Percentiles rank a stretch among this genome's conserved stretches.
Evolutionary conservation across 768 basidiomycete species (phyloP).

Genomic region (Psilocybe azurescens): DNA sequence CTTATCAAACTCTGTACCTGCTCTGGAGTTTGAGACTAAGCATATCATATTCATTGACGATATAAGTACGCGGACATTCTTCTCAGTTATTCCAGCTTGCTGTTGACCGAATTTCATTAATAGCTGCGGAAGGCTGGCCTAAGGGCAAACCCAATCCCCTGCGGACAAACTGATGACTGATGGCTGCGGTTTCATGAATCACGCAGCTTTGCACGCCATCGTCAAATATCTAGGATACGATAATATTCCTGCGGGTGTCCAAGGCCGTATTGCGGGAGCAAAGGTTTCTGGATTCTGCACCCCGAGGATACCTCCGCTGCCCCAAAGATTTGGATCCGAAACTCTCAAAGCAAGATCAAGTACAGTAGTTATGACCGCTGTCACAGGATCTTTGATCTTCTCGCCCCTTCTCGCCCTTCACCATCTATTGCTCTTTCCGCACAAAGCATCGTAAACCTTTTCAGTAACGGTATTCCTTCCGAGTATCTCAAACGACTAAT

Average conservation of each 20-base stretch:
- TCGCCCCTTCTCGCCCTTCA: conserved; percentile 52
- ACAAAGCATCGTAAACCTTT: conserved; percentile 67
- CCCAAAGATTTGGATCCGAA: conserved; percentile 65
- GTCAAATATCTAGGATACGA: conserved; percentile 37
- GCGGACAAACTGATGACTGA: conserved; percentile 73
- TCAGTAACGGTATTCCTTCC: conserved; percentile 59
- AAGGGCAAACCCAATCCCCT: conserved; percentile 40
- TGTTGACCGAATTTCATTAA: not conserved
- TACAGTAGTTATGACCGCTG: conserved; percentile 39
- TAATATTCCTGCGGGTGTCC: conserved; percentile 56
- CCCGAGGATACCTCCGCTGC: conserved; percentile 45
- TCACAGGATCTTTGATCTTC: conserved; percentile 68
- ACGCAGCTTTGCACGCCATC: conserved; percentile 50
- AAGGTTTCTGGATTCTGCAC: conserved; percentile 65
- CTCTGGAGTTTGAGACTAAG: conserved; percentile 50
- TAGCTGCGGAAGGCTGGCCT: conserved; percentile 45
- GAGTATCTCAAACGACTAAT: conserved; percentile 52
- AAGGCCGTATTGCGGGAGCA: conserved; percentile 62
- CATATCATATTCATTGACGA: conserved; percentile 60
- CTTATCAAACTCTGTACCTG: conserved; percentile 70
- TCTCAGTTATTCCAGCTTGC: not conserved
- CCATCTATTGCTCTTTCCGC: conserved; percentile 48
- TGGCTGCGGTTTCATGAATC: conserved; percentile 76
- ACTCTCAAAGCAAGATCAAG: conserved; percentile 67
- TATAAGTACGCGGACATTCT: conserved; percentile 42